Percentiles rank a stretch among this genome's conserved stretches.
These are phyloP conservation scores for Citrullus amarus DNA, from an alignment of 306 rosid species.

Conservation along the genomic window DNA sequence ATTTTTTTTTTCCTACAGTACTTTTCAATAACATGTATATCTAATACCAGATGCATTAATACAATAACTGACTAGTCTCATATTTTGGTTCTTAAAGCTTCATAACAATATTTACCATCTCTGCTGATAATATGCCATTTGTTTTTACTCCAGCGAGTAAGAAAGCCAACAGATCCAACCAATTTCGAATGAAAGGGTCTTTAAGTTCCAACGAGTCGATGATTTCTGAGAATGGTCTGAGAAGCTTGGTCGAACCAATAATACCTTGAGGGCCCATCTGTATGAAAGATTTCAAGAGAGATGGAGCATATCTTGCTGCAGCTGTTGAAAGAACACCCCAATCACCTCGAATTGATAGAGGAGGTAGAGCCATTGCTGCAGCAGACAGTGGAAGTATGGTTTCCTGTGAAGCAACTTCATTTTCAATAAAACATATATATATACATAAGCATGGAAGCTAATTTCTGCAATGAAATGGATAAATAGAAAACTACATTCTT, in stretches of 20 bases:
- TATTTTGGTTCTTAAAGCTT: neutral
- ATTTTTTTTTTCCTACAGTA: neutral
- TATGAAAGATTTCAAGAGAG: constrained; percentile 65
- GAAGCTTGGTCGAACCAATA: constrained; percentile 69
- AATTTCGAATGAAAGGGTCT: constrained; percentile 68
- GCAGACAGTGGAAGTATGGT: constrained; percentile 79
- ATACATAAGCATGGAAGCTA: neutral
- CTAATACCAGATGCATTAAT: neutral
- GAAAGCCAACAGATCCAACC: constrained; percentile 83
- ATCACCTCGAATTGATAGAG: constrained; percentile 81
- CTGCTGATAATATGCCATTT: constrained; percentile 72
- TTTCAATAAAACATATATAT: neutral
- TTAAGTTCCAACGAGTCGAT: constrained; percentile 60
- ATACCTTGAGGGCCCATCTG: constrained; percentile 88
- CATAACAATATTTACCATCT: constrained; percentile 54
- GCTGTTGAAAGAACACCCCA: constrained; percentile 79
- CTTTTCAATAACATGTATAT: neutral
- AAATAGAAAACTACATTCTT: neutral
- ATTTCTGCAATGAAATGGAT: neutral
- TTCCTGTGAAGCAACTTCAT: constrained; percentile 44
- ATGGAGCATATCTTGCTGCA: constrained; percentile 80
- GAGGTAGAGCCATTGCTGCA: constrained; percentile 92
- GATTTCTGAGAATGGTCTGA: constrained; percentile 78
- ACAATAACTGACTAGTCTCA: neutral
- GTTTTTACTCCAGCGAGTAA: constrained; percentile 93